Evolutionary conservation across 2,329 filamentous ascomycete genomes (phyloP).

Genomic region (Calonectria hawksworthii): DNA sequence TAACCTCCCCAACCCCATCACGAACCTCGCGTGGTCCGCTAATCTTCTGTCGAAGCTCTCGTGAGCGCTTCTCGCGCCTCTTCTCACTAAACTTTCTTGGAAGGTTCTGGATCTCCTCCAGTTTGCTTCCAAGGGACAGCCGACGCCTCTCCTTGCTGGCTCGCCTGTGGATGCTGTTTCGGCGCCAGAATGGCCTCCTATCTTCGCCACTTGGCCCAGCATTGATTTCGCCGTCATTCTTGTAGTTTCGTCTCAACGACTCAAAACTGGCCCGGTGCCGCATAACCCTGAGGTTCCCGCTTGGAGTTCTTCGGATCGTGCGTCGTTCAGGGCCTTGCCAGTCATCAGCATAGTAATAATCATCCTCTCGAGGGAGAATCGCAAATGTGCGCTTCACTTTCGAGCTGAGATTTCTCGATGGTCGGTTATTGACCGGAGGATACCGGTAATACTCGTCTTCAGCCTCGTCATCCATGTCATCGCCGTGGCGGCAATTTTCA

Average conservation of each 20-base stretch:
- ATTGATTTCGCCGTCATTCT: conserved; percentile 51
- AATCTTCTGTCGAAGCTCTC: conserved; percentile 72
- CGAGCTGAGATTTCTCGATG: conserved; percentile 64
- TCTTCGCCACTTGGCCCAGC: conserved; percentile 46
- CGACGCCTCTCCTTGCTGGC: conserved; percentile 46
- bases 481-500: conserved; percentile 48
- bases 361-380: conserved; percentile 66
- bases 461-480: conserved; percentile 47
- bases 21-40: conserved; percentile 70
- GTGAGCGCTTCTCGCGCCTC: conserved; percentile 69
- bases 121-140: conserved; percentile 60
- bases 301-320: conserved; percentile 71
- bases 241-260: conserved; percentile 51
- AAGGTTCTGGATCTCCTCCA: conserved; percentile 68
- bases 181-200: conserved; percentile 49
- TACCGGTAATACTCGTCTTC: conserved; percentile 59
- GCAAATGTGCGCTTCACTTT: conserved; percentile 72
- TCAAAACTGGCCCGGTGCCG: conserved; percentile 64
- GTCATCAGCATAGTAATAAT: conserved; percentile 49
- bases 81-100: conserved; percentile 70
- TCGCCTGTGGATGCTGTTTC: conserved; percentile 46
- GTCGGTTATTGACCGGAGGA: conserved; percentile 64
- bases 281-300: conserved; percentile 73
- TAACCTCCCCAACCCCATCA: conserved; percentile 71
- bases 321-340: conserved; percentile 63